Base-by-base conservation (phyloP, 2,329 filamentous ascomycete genomes). In the Aspergillus tanneri region DNA sequence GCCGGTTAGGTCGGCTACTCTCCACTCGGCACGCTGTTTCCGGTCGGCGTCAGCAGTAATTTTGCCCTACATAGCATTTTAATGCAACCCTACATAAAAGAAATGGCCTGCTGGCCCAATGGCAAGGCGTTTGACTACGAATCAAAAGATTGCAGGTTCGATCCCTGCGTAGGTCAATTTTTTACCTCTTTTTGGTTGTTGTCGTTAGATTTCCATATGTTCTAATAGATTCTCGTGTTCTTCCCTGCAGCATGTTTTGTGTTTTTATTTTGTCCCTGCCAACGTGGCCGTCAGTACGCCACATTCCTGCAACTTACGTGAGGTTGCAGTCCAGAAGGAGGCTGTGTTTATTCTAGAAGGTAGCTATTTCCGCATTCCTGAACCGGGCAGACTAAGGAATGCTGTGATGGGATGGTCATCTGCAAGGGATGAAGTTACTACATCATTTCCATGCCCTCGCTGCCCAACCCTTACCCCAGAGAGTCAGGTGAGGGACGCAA, bases 111-210 rank as follows among this genome's bases (percentile, higher is more conserved):
- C 71, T 72, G n/a, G n/a, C n/a, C n/a, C n/a, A n/a, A n/a, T n/a
- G n/a, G n/a, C n/a, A n/a, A n/a, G n/a, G n/a, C n/a, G n/a, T n/a
- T n/a, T n/a, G n/a, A n/a, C n/a, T n/a, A n/a, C n/a, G n/a, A n/a
- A n/a, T n/a, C n/a, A n/a, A 72, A 68, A 73, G 71, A 72, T 73
- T 74, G 69, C 65, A 71, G 71, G 71, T 73, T 73, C 70, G 70
- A 73, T 44, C 53, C 63, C 63, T 65, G 62, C 63, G 63, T 65
- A 57, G 63, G 62, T 65, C 63, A 65, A 35, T 44, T 2, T 46
- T 59, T 59, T 60, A 44, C n/a, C 36, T 30, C 38, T 45, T n/a
- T n/a, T n/a, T n/a, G n/a, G n/a, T n/a, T n/a, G n/a, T n/a, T n/a
- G n/a, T n/a, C n/a, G n/a, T n/a, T n/a, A n/a, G n/a, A n/a, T n/a